Evolutionary conservation across 2,329 filamentous ascomycete genomes (phyloP).

Genomic region (Sporothrix luriei): DNA sequence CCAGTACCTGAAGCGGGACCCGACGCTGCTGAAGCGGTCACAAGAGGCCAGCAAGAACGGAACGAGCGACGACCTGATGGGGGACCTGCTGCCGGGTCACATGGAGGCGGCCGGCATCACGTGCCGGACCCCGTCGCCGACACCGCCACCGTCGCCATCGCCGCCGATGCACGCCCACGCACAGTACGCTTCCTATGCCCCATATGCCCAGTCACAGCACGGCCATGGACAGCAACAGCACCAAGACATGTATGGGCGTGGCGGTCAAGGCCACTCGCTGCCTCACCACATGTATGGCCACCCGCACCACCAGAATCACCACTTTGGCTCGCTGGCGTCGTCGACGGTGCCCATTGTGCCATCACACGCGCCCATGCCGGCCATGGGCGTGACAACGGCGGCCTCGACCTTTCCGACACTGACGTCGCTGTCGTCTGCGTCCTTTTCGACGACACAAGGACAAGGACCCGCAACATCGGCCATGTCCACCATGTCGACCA

Average conservation of each 20-base stretch:
- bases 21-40: constrained; percentile 33
- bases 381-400: background rate
- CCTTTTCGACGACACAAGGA: constrained; percentile 1
- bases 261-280: constrained; percentile 8
- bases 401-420: background rate
- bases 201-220: background rate
- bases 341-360: constrained; percentile 5
- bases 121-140: constrained; percentile 38
- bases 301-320: constrained; percentile 12
- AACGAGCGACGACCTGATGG: constrained; percentile 31
- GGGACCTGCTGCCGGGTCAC: constrained; percentile 34
- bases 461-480: too few relatives aligned
- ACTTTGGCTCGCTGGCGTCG: background rate
- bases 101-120: constrained; percentile 35
- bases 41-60: constrained; percentile 25
- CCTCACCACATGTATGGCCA: background rate
- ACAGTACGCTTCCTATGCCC: too few relatives aligned
- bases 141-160: constrained; percentile 29
- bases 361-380: constrained; percentile 16
- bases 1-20: constrained; percentile 40
- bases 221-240: background rate
- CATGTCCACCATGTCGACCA: background rate
- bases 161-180: background rate
- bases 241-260: background rate
- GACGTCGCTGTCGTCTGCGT: background rate